Conservation (phyloP, 345 rosid species). For the Combretum micranthum region DNA sequence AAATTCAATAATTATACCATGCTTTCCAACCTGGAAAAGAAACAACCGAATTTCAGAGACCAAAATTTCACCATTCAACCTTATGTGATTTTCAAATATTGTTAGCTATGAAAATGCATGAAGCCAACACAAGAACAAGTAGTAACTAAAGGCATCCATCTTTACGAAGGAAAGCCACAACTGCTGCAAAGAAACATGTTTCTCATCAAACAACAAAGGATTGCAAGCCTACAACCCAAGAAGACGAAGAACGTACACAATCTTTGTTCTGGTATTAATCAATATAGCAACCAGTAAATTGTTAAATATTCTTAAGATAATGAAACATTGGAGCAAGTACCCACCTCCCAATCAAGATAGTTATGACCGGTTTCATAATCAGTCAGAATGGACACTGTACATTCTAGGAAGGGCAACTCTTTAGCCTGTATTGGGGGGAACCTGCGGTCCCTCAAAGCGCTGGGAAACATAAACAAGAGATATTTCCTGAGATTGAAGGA, state of each 20-base stretch:
- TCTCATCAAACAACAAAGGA: too few relatives aligned
- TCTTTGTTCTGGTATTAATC: too few relatives aligned
- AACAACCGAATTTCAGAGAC: slow-evolving; percentile 4
- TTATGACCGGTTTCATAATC: slow-evolving; percentile 69
- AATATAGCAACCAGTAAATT: too few relatives aligned
- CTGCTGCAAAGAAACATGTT: too few relatives aligned
- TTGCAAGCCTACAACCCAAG: too few relatives aligned
- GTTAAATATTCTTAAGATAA: slow-evolving; percentile 6
- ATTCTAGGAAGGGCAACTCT: slow-evolving; percentile 85
- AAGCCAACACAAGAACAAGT: too few relatives aligned
- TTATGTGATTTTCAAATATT: too few relatives aligned
- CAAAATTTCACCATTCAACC: too few relatives aligned
- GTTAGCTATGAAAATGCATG: too few relatives aligned
- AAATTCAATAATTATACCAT: slow-evolving; percentile 92
- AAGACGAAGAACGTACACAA: too few relatives aligned
- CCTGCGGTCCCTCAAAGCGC: slow-evolving; percentile 96
- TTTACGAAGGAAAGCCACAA: too few relatives aligned
- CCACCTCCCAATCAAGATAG: slow-evolving; percentile 98
- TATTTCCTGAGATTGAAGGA: background rate
- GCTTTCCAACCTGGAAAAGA: slow-evolving; percentile 65
- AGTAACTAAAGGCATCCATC: too few relatives aligned
- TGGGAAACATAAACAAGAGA: slow-evolving; percentile 12
- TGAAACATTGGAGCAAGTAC: background rate
- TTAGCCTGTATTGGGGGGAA: slow-evolving; percentile 89
- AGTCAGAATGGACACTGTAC: slow-evolving; percentile 85